These are phyloP conservation scores for Lentinula aciculospora DNA, from an alignment of 768 basidiomycete species.

Conservation along the genomic window DNA sequence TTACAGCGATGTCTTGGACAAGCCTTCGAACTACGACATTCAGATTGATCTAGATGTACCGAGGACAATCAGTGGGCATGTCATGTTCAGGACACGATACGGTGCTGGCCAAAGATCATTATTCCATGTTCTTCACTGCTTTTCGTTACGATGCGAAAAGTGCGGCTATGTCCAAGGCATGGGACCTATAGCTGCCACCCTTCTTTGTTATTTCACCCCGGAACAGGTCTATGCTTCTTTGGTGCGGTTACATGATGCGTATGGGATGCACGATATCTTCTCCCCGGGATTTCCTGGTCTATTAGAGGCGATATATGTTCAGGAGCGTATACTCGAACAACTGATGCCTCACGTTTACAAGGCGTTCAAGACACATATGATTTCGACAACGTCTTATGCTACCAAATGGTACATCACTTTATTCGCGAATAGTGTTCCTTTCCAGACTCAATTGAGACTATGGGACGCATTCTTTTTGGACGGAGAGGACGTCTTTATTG, in stretches of 20 bases:
- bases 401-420: constrained; percentile 99
- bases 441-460: constrained; percentile 87
- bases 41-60: constrained; percentile 99
- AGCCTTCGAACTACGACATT: constrained; percentile 85
- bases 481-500: constrained; percentile 83
- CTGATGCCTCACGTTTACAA: constrained; percentile 88
- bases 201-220: constrained; percentile 90
- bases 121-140: constrained; percentile 91
- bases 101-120: constrained; percentile 93
- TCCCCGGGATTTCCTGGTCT: constrained; percentile 93
- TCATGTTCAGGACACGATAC: constrained; percentile 93
- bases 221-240: constrained; percentile 82
- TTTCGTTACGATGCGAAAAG: constrained; percentile 75
- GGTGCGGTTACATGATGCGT: constrained; percentile 84
- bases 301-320: constrained; percentile 92
- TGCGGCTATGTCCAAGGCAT: constrained; percentile 99
- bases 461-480: constrained; percentile 95
- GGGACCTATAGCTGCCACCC: constrained; percentile 94
- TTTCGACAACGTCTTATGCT: constrained; percentile 91
- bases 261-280: constrained; percentile 85
- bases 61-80: constrained; percentile 89
- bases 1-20: constrained; percentile 64
- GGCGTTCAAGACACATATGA: constrained; percentile 82
- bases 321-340: constrained; percentile 81
- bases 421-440: constrained; percentile 93